Conservation (phyloP, 129 eudicot species). For the Ambrosia trifida region DNA sequence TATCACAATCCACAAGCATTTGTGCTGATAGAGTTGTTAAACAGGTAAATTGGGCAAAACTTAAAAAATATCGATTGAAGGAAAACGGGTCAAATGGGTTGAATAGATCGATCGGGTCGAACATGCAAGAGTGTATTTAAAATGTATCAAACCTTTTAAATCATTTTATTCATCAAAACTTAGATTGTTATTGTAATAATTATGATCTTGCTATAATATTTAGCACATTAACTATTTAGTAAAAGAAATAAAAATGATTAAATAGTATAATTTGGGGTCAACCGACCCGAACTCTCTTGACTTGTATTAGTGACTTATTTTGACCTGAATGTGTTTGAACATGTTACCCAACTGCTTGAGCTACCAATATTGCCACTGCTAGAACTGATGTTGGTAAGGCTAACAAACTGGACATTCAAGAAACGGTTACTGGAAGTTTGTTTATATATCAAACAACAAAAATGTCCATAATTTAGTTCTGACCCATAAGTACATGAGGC, state of each 20-base stretch:
- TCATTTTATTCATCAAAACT: constrained; percentile 29
- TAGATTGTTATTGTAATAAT: neutral
- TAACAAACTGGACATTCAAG: neutral
- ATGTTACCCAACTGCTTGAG: neutral
- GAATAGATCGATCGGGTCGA: too few species aligned
- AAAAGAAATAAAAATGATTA: neutral
- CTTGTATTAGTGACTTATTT: neutral
- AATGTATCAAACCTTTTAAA: constrained; percentile 39
- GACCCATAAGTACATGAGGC: too few species aligned
- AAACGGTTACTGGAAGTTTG: too few species aligned
- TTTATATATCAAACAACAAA: too few species aligned
- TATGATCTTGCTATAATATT: neutral
- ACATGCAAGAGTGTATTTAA: neutral
- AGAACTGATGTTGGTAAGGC: neutral
- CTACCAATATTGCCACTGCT: neutral
- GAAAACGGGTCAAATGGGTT: too few species aligned
- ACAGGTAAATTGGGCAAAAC: constrained; percentile 36
- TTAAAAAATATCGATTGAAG: neutral
- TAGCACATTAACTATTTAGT: neutral
- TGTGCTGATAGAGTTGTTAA: constrained; percentile 41
- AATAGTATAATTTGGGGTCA: neutral
- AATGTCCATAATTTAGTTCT: too few species aligned
- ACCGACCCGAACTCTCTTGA: neutral
- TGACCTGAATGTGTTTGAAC: neutral
- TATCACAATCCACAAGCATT: too few species aligned